A percentile compares a stretch with the other conserved stretches of the same genome.
These are phyloP conservation scores for Volvariella surrecta DNA, from an alignment of 1,284 basidiomycete genomes.

Conservation along the genomic window DNA sequence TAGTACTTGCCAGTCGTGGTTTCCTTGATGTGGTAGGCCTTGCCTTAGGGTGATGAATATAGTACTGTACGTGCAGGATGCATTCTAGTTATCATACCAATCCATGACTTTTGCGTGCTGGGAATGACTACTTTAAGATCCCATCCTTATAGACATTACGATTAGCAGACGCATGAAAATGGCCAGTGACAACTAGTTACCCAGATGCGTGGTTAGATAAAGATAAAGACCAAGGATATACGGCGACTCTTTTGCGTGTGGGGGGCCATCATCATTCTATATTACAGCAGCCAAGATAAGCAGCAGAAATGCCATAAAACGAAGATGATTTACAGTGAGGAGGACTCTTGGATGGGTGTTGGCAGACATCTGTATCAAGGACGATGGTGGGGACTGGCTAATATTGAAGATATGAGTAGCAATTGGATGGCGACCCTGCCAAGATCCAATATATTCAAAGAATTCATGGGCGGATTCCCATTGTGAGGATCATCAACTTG, in stretches of 20 bases:
- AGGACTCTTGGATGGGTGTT: constrained; percentile 29
- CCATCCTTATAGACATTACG: constrained; percentile 45
- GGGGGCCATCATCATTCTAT: constrained; percentile 87
- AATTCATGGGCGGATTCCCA: too few species aligned
- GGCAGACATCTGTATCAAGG: constrained; percentile 1
- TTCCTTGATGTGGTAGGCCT: constrained; percentile 80
- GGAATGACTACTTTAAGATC: constrained; percentile 87
- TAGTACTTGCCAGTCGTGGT: constrained; percentile 71
- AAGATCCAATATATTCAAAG: too few species aligned
- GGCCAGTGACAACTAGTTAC: constrained; percentile 24
- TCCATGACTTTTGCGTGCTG: constrained; percentile 87
- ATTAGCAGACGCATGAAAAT: background rate
- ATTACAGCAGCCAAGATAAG: too few species aligned
- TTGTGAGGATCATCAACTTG: too few species aligned
- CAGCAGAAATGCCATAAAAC: too few species aligned
- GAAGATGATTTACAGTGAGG: constrained; percentile 39
- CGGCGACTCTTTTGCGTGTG: constrained; percentile 62
- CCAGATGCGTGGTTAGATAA: constrained; percentile 55
- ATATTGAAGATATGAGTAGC: too few species aligned
- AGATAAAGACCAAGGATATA: constrained; percentile 77
- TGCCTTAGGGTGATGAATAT: constrained; percentile 42
- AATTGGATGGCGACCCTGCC: too few species aligned
- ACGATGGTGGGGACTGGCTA: too few species aligned
- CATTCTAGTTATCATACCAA: constrained; percentile 58
- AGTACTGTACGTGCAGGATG: too few species aligned